Conservation (phyloP, 768 basidiomycete genomes). For the Kwoniella pini region DNA sequence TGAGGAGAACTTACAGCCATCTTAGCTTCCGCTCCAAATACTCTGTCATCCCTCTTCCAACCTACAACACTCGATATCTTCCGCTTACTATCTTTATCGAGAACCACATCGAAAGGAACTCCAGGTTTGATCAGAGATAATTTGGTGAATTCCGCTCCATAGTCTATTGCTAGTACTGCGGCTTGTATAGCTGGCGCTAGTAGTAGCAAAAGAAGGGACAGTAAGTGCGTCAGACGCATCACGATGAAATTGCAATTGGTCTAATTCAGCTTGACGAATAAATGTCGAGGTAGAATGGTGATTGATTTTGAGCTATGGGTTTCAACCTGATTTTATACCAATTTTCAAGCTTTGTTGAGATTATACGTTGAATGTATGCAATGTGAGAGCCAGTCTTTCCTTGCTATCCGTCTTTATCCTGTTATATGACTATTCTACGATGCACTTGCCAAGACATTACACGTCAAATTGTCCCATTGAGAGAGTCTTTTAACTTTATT, state of each 20-base stretch:
- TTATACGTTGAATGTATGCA: too few species aligned
- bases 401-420: too few species aligned
- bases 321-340: too few species aligned
- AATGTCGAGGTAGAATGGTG: too few species aligned
- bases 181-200: conserved; percentile 45
- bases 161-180: conserved; percentile 90
- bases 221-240: conserved; percentile 14
- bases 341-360: too few species aligned
- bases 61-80: conserved; percentile 88
- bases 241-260: not conserved
- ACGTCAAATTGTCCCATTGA: too few species aligned
- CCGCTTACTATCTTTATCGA: conserved; percentile 95
- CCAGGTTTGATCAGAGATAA: conserved; percentile 93
- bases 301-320: too few species aligned
- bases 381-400: too few species aligned
- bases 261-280: too few species aligned
- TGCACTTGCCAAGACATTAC: too few species aligned
- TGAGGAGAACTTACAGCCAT: conserved; percentile 67
- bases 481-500: not conserved
- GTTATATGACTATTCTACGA: too few species aligned
- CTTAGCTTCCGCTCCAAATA: conserved; percentile 86
- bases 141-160: conserved; percentile 97
- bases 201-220: conserved; percentile 28
- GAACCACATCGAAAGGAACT: conserved; percentile 88
- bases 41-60: conserved; percentile 82